Evolutionary conservation across 169 alveolate species (phyloP), one percentile per base, ranked within the genome.

Genomic region (Cytauxzoon felis): DNA sequence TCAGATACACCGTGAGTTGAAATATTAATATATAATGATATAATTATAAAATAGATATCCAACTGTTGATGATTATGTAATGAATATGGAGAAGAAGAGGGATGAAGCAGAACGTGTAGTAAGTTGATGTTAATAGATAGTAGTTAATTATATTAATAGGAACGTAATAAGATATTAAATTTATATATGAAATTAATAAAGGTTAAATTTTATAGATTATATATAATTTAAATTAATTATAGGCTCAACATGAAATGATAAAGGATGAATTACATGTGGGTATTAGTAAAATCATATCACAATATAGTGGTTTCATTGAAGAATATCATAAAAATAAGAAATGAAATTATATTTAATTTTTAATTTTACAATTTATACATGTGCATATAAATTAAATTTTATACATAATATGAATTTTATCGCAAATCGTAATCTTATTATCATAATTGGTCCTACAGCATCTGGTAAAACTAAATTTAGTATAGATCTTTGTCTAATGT

Each of bases 51-150:
- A 41, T 67, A 59, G 87, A 9, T 84, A 84, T 70, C 91, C 91
- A 6, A 84, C 91, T 2, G 81, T 84, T 47, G 91, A 84, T 47
- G 91, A 84, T 48, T 80, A 66, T 34, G 91, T 84, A 43, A 84
- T 84, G 91, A 82, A 84, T 57, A 84, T 84, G 91, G 89, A 84
- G 43, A 84, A 80, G 78, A 84, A 59, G 56, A 50, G 91, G 41
- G 91, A 84, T 38, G 87, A 78, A 36, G 65, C 91, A n/a, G 91
- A 84, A 78, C 66, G 78, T 32, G 50, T 63, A 23, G 85, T 52
- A 56, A 54, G 75, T 8, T n/a, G n/a, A n/a, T n/a, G n/a, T n/a
- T n/a, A n/a, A n/a, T n/a, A n/a, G n/a, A n/a, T n/a, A n/a, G n/a
- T n/a, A n/a, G n/a, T n/a, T n/a, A n/a, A n/a, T n/a, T n/a, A n/a